These are phyloP conservation scores for Dryadomyces quercus-mongolicae DNA, from an alignment of 2,329 filamentous ascomycete species.

Conservation along the genomic window DNA sequence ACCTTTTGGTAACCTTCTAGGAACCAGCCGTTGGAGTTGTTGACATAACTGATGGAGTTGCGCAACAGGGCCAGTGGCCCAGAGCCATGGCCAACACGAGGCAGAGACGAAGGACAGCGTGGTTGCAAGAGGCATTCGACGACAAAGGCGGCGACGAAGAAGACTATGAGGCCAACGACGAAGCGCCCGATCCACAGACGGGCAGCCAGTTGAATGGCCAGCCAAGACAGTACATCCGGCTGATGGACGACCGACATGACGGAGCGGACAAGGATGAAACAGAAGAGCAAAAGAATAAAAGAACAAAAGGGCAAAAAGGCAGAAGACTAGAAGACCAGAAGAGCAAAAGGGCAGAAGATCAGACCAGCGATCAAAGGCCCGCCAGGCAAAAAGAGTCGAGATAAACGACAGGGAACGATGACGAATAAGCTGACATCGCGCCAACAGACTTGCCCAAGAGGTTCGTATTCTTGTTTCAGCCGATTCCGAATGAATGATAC, in stretches of 20 bases:
- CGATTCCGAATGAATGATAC: too few relatives aligned
- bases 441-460: too few relatives aligned
- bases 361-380: neutral
- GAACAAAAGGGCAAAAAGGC: too few relatives aligned
- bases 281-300: neutral
- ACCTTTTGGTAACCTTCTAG: slow-evolving; percentile 30
- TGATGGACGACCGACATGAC: neutral
- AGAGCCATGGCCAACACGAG: slow-evolving; percentile 26
- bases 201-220: neutral
- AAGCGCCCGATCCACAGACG: neutral
- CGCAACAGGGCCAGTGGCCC: slow-evolving; percentile 23
- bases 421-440: too few relatives aligned
- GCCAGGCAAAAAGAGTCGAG: too few relatives aligned
- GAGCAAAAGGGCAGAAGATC: neutral
- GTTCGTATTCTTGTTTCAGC: too few relatives aligned
- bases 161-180: neutral
- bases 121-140: slow-evolving; percentile 27
- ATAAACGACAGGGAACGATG: too few relatives aligned
- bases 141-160: slow-evolving; percentile 25
- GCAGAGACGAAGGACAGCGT: slow-evolving; percentile 25
- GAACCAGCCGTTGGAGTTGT: slow-evolving; percentile 26
- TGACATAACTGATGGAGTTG: slow-evolving; percentile 27
- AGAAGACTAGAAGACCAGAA: neutral
- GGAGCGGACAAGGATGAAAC: too few relatives aligned
- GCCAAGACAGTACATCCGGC: neutral